phyloP scores from a whole-genome alignment of 2,329 filamentous ascomycete species.

The Fonsecaea monophora region DNA sequence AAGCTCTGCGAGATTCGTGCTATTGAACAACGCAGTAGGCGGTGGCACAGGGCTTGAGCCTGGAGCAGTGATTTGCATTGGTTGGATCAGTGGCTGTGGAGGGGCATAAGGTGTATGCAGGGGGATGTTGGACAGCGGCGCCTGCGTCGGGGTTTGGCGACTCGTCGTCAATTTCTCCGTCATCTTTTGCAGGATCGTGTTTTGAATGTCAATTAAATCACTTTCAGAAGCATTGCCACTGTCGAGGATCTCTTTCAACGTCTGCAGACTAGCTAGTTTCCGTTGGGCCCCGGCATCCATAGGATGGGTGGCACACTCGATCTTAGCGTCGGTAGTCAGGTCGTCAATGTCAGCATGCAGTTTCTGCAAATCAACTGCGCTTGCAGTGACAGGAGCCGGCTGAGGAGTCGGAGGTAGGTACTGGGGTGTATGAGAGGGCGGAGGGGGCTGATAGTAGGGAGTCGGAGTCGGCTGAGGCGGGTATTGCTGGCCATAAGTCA shows the following conservation, averaged over 20 bases:
- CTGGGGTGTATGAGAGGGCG: slow-evolving; percentile 41
- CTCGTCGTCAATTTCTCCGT: slow-evolving; percentile 57
- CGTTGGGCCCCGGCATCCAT: slow-evolving; percentile 38
- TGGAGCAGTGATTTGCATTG: slow-evolving; percentile 33
- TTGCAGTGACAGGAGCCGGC: slow-evolving; percentile 43
- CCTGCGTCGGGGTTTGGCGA: slow-evolving; percentile 44
- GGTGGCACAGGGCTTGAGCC: slow-evolving; percentile 37
- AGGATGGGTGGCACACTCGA: slow-evolving; percentile 40
- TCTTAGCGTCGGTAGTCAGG: slow-evolving; percentile 40
- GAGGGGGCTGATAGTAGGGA: slow-evolving; percentile 33
- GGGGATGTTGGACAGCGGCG: slow-evolving; percentile 44
- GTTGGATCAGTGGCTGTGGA: slow-evolving; percentile 43
- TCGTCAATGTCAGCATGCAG: slow-evolving; percentile 73
- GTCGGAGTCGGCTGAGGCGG: slow-evolving; percentile 16
- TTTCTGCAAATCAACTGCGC: slow-evolving; percentile 65
- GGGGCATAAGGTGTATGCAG: slow-evolving; percentile 43
- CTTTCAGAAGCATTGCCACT: slow-evolving; percentile 35
- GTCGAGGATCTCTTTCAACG: slow-evolving; percentile 41
- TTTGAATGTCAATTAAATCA: slow-evolving; percentile 38
- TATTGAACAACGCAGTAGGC: slow-evolving; percentile 47
- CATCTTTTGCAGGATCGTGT: slow-evolving; percentile 39
- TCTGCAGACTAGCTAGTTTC: slow-evolving; percentile 40
- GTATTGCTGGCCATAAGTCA: slow-evolving; percentile 25
- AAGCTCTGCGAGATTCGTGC: slow-evolving; percentile 53
- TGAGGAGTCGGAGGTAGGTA: slow-evolving; percentile 44